Conservation (phyloP, 129 eudicot genomes). For the Escallonia rubra region DNA sequence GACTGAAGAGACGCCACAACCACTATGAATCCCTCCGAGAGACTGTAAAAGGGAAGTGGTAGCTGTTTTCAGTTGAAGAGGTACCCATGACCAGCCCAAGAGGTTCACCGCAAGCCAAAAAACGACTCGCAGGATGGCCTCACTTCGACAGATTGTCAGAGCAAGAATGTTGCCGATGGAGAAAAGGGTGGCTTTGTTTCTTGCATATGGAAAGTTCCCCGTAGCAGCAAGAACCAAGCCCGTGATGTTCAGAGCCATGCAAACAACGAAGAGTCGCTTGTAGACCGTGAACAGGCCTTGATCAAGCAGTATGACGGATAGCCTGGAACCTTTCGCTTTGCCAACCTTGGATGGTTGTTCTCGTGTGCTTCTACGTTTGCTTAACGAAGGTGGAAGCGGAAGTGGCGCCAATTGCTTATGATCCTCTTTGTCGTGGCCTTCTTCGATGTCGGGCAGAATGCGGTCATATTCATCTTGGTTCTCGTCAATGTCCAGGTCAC, state of each 20-base stretch:
- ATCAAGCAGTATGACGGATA: slow-evolving; percentile 63
- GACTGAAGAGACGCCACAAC: slow-evolving; percentile 63
- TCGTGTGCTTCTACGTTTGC: slow-evolving; percentile 12
- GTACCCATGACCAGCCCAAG: slow-evolving; percentile 62
- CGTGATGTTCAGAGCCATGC: slow-evolving; percentile 41
- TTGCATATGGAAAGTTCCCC: slow-evolving; percentile 44
- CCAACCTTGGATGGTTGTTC: slow-evolving; percentile 12
- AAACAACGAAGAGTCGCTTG: slow-evolving; percentile 52
- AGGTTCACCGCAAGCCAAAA: slow-evolving; percentile 59
- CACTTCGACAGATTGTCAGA: slow-evolving; percentile 61
- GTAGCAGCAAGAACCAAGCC: slow-evolving; percentile 52
- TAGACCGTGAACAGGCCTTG: slow-evolving; percentile 80
- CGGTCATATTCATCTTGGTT: slow-evolving; percentile 20
- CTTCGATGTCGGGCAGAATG: slow-evolving; percentile 41
- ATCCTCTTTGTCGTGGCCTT: slow-evolving; percentile 30
- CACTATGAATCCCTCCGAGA: slow-evolving; percentile 75
- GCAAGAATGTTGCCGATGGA: slow-evolving; percentile 59
- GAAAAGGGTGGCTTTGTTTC: slow-evolving; percentile 48
- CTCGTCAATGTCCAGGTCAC: slow-evolving; percentile 47
- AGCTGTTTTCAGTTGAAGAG: slow-evolving; percentile 50
- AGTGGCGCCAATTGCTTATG: not conserved
- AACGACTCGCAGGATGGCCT: slow-evolving; percentile 48
- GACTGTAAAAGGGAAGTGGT: slow-evolving; percentile 53
- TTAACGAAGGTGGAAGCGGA: slow-evolving; percentile 16
- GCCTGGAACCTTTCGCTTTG: slow-evolving; percentile 39